phyloP scores from a whole-genome alignment of 306 rosid species.

The Carpinus fangiana region DNA sequence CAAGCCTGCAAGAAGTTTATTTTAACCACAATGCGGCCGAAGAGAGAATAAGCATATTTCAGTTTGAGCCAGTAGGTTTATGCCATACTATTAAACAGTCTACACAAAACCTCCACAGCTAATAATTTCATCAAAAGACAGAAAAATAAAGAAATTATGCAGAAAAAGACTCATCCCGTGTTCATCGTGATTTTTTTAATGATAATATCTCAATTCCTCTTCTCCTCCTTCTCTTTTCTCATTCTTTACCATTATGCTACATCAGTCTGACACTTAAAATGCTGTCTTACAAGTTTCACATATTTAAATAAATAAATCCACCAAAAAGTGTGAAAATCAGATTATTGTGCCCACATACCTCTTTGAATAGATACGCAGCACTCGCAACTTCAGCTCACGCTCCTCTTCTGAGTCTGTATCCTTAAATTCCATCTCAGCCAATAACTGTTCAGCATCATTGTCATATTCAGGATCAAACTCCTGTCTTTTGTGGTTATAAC shows the following conservation, averaged over 20 bases:
- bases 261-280: background rate
- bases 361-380: conserved; percentile 72
- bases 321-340: conserved; percentile 24
- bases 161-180: background rate
- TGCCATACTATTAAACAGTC: background rate
- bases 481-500: conserved; percentile 80
- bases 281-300: background rate
- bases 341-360: conserved; percentile 44
- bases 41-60: background rate
- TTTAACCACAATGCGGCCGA: conserved; percentile 19
- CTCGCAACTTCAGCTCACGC: conserved; percentile 78
- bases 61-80: background rate
- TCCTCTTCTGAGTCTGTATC: conserved; percentile 81
- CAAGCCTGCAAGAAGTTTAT: conserved; percentile 63
- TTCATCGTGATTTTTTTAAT: background rate
- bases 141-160: background rate
- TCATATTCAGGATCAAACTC: conserved; percentile 97
- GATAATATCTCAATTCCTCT: background rate
- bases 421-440: conserved; percentile 98
- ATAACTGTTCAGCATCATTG: conserved; percentile 86
- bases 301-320: background rate
- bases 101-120: background rate
- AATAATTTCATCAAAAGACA: background rate
- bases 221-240: background rate
- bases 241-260: background rate